Conservation (phyloP, 2,329 filamentous ascomycete species). For the Didymosphaeria variabile region DNA sequence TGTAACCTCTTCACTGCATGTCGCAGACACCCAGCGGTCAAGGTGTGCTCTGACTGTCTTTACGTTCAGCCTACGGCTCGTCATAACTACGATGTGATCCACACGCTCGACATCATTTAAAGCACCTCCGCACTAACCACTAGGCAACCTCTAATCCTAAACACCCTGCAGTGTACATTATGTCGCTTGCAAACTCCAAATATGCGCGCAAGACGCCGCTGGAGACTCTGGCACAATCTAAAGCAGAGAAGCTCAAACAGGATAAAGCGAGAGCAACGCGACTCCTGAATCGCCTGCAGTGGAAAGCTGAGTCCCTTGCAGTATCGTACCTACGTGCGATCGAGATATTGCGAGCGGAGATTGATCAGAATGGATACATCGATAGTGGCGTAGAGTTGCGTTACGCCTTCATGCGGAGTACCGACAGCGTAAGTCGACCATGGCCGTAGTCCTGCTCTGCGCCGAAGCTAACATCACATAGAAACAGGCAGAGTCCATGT, state of each 20-base stretch:
- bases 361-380: conserved; percentile 23
- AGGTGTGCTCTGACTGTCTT: not conserved
- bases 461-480: conserved; percentile 23
- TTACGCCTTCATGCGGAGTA: conserved; percentile 25
- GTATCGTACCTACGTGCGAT: conserved; percentile 40
- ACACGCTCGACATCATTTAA: not conserved
- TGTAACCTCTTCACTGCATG: not conserved
- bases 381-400: conserved; percentile 16
- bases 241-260: conserved; percentile 37
- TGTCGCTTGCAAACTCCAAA: conserved; percentile 37
- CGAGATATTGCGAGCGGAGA: conserved; percentile 32
- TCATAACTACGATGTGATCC: not conserved
- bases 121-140: not conserved
- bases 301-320: conserved; percentile 48
- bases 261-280: conserved; percentile 41
- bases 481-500: conserved; percentile 62
- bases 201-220: conserved; percentile 43
- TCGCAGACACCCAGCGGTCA: not conserved
- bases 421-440: conserved; percentile 30
- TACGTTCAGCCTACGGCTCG: not conserved
- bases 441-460: not conserved
- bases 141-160: not conserved
- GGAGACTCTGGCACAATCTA: conserved; percentile 35
- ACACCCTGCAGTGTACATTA: not conserved
- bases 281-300: conserved; percentile 40